These are phyloP conservation scores for Collybia sp. DNA, from an alignment of 768 basidiomycete genomes.

Conservation along the genomic window DNA sequence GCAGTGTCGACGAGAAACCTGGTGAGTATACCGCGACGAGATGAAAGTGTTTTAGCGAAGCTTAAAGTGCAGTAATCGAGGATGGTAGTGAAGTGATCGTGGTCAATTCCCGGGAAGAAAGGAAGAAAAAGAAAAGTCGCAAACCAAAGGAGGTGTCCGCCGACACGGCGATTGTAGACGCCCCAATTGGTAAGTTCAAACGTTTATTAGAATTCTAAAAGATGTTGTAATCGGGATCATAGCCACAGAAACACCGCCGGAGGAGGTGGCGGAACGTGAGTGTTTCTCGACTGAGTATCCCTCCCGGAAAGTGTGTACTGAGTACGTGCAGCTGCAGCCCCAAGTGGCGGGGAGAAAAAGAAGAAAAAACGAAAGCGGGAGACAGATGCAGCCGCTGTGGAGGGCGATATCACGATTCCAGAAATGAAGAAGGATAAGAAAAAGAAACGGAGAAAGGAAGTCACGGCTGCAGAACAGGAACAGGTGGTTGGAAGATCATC, in stretches of 20 bases:
- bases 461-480: slow-evolving; percentile 11
- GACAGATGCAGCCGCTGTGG: slow-evolving; percentile 13
- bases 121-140: slow-evolving; percentile 16
- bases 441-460: slow-evolving; percentile 33
- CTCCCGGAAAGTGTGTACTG: background rate
- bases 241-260: background rate
- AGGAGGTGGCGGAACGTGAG: slow-evolving; percentile 14
- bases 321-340: slow-evolving; percentile 2
- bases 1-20: too few relatives aligned
- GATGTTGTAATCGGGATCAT: slow-evolving; percentile 1
- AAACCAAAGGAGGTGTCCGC: slow-evolving; percentile 8
- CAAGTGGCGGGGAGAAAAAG: slow-evolving; percentile 27
- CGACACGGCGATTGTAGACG: slow-evolving; percentile 7
- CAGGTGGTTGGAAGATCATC: slow-evolving; percentile 8
- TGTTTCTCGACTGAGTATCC: background rate
- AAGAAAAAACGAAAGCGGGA: slow-evolving; percentile 38
- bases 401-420: slow-evolving; percentile 5
- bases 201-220: background rate
- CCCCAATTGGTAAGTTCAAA: slow-evolving; percentile 16
- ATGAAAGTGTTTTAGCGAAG: too few relatives aligned
- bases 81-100: too few relatives aligned
- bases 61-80: too few relatives aligned
- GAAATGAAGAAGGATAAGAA: slow-evolving; percentile 38
- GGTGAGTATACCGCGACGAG: too few relatives aligned
- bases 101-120: slow-evolving; percentile 9